phyloP scores from a whole-genome alignment of 305 asterid species.

The Fraxinus baroniana region DNA sequence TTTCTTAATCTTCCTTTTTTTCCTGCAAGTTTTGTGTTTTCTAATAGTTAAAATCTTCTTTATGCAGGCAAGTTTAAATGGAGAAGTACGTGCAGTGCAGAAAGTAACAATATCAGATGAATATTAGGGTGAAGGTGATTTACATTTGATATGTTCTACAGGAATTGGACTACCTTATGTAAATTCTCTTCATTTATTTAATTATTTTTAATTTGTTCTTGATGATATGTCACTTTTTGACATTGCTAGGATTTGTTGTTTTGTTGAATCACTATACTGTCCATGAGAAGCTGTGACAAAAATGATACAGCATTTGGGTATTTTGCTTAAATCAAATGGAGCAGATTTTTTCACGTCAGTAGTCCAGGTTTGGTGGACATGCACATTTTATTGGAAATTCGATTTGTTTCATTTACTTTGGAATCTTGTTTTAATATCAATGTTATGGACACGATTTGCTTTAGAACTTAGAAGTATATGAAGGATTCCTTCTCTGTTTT shows the following conservation, averaged over 20 bases:
- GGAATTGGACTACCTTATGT: neutral
- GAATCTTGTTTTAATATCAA: too few relatives aligned
- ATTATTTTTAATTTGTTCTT: neutral
- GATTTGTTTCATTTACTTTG: neutral
- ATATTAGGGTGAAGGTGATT: slow-evolving; percentile 23
- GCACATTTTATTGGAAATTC: neutral
- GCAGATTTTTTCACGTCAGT: neutral
- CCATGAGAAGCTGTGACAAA: neutral
- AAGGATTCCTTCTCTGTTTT: neutral
- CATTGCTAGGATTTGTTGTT: slow-evolving; percentile 14
- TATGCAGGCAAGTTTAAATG: slow-evolving; percentile 24
- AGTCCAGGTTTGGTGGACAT: neutral
- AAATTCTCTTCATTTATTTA: neutral
- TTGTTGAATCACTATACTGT: neutral
- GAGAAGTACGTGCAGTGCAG: slow-evolving; percentile 26
- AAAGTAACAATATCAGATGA: slow-evolving; percentile 23
- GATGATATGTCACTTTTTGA: neutral
- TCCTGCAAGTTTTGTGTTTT: neutral
- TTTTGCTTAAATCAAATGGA: neutral
- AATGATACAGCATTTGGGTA: neutral
- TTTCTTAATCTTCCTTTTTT: neutral
- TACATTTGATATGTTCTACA: slow-evolving; percentile 1
- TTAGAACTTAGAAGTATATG: neutral
- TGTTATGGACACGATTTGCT: neutral
- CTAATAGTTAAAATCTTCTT: slow-evolving; percentile 2